Conservation (phyloP, 805 yeast genomes). For the Candida coleopterorum region DNA sequence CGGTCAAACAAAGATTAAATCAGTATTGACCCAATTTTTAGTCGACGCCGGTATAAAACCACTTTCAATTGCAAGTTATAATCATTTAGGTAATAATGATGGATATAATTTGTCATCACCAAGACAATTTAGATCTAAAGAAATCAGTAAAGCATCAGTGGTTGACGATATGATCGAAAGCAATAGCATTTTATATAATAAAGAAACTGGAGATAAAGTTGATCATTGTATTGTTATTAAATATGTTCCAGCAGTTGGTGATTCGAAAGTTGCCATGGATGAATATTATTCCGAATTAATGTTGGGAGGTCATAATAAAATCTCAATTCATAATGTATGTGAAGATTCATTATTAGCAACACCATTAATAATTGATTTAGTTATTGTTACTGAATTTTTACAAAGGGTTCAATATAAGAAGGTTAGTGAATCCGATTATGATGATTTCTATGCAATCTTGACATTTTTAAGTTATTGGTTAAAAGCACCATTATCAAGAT, state of each 20-base stretch:
- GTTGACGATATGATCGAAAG: constrained; percentile 92
- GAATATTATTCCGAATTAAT: constrained; percentile 94
- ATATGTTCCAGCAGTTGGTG: constrained; percentile 91
- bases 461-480: constrained; percentile 91
- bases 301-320: constrained; percentile 96
- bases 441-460: constrained; percentile 76
- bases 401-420: constrained; percentile 79
- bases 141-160: constrained; percentile 87
- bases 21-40: constrained; percentile 92
- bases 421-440: constrained; percentile 46
- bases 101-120: constrained; percentile 91
- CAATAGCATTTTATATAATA: constrained; percentile 78
- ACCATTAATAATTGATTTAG: constrained; percentile 87
- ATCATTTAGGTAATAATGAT: constrained; percentile 94
- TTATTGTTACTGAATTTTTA: constrained; percentile 84
- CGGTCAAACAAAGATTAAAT: constrained; percentile 93
- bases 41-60: constrained; percentile 98
- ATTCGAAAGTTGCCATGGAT: constrained; percentile 97
- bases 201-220: constrained; percentile 68
- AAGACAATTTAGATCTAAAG: constrained; percentile 91
- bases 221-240: constrained; percentile 96
- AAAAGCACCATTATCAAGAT: constrained; percentile 91
- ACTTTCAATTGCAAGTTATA: constrained; percentile 88
- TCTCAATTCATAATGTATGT: constrained; percentile 91
- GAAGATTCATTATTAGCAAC: constrained; percentile 95